Percentiles rank a stretch among this genome's conserved stretches.
These are phyloP conservation scores for Neonectria coccinea DNA, from an alignment of 2,329 filamentous ascomycete species.

Conservation along the genomic window DNA sequence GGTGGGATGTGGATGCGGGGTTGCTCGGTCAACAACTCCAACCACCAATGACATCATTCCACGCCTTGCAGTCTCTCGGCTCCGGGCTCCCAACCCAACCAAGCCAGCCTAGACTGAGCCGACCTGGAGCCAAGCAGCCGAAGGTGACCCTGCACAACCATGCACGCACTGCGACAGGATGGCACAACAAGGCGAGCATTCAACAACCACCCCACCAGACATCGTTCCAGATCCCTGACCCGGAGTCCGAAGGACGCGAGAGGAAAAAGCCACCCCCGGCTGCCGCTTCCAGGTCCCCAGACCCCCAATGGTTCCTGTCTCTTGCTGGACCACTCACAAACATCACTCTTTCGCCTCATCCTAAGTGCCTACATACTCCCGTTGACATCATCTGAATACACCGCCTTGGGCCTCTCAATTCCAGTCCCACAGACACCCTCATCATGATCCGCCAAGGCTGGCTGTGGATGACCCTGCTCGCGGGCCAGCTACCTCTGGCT, in stretches of 20 bases:
- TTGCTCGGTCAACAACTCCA: conserved; percentile 47
- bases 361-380: conserved; percentile 7
- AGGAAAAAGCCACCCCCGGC: conserved; percentile 18
- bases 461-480: conserved; percentile 40
- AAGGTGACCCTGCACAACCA: conserved; percentile 35
- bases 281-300: conserved; percentile 1
- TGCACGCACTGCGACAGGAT: conserved; percentile 31
- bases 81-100: conserved; percentile 11
- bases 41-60: conserved; percentile 46
- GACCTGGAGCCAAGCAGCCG: conserved; percentile 33
- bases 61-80: conserved; percentile 19
- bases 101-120: conserved; percentile 18
- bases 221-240: conserved; percentile 34
- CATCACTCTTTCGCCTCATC: conserved; percentile 19
- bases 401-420: conserved; percentile 7
- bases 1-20: conserved; percentile 29
- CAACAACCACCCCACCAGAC: conserved; percentile 34
- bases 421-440: conserved; percentile 8
- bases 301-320: conserved; percentile 2
- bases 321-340: conserved; percentile 13
- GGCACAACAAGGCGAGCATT: conserved; percentile 24
- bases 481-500: conserved; percentile 27
- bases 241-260: conserved; percentile 29
- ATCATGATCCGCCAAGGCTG: conserved; percentile 39
- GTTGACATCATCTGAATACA: background rate